Evolutionary conservation across 495 filamentous ascomycete genomes (phyloP).

Genomic region (Daldinia bambusicola): DNA sequence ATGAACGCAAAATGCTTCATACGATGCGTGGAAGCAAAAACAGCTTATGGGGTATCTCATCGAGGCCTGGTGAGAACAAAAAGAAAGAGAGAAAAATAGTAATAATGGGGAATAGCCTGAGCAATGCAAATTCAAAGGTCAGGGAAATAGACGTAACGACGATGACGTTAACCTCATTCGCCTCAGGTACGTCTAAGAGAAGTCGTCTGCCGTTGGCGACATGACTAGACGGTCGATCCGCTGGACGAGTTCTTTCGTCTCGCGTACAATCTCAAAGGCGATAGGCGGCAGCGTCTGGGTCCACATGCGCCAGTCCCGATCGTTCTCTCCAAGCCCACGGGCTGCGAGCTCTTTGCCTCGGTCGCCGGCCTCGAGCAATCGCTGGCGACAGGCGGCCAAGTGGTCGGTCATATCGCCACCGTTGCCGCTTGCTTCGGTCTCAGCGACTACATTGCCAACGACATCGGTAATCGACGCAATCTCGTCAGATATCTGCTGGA

Average conservation of each 20-base stretch:
- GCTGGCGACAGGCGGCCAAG: conserved; percentile 70
- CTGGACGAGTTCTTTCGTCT: conserved; percentile 78
- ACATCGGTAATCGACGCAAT: conserved; percentile 76
- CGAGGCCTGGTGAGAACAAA: conserved; percentile 29
- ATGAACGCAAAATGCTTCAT: conserved; percentile 17
- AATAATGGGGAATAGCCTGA: conserved; percentile 8
- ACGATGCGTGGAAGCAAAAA: conserved; percentile 28
- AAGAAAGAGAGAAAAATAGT: no score
- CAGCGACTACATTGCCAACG: conserved; percentile 73
- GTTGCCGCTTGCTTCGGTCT: conserved; percentile 70
- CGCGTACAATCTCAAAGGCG: conserved; percentile 86
- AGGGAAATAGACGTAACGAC: conserved; percentile 20
- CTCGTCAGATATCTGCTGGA: conserved; percentile 73
- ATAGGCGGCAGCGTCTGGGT: conserved; percentile 80
- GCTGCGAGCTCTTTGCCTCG: conserved; percentile 67
- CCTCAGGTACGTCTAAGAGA: conserved; percentile 46
- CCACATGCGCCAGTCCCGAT: conserved; percentile 68
- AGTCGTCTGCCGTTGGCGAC: conserved; percentile 55
- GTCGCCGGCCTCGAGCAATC: conserved; percentile 73
- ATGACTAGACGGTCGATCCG: conserved; percentile 54
- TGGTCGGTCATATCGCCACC: conserved; percentile 70
- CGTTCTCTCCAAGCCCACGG: conserved; percentile 56
- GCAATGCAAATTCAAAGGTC: conserved; percentile 3
- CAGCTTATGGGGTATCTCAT: conserved; percentile 40
- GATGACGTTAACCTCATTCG: conserved; percentile 32